Conservation (phyloP, 2,329 filamentous ascomycete species). For the Fusarium luffae region DNA sequence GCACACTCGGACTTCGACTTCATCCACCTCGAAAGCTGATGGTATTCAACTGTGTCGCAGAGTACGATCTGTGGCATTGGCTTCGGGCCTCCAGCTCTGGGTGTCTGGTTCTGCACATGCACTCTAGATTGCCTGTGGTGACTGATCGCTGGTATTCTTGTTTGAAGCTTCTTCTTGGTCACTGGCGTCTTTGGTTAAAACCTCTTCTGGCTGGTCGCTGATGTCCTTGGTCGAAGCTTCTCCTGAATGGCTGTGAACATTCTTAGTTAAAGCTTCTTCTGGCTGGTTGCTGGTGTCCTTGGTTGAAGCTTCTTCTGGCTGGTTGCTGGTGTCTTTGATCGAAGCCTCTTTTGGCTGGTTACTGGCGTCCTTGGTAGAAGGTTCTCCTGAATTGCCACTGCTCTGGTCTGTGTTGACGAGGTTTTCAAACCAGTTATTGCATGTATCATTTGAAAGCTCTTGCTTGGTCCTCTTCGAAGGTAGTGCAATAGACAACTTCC, state of each 20-base stretch:
- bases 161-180: no score
- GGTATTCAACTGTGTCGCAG: not conserved
- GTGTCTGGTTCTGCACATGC: not conserved
- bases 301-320: no score
- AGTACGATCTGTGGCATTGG: not conserved
- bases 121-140: not conserved
- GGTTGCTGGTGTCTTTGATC: no score
- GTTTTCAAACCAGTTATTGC: not conserved
- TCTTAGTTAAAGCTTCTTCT: no score
- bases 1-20: constrained; percentile 29
- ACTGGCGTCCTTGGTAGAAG: not conserved
- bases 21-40: not conserved
- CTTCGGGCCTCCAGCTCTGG: not conserved
- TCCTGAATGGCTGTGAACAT: no score
- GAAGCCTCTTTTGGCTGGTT: no score
- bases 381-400: not conserved
- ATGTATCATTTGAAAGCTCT: not conserved
- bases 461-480: not conserved
- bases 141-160: not conserved
- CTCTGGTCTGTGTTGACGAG: not conserved
- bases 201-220: no score
- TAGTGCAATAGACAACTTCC: not conserved
- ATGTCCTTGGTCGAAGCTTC: no score
- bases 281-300: not conserved
- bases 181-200: no score